Evolutionary conservation across 257 asterid species (phyloP), one percentile per base, ranked within the genome.

Genomic region (Solanum acaule): DNA sequence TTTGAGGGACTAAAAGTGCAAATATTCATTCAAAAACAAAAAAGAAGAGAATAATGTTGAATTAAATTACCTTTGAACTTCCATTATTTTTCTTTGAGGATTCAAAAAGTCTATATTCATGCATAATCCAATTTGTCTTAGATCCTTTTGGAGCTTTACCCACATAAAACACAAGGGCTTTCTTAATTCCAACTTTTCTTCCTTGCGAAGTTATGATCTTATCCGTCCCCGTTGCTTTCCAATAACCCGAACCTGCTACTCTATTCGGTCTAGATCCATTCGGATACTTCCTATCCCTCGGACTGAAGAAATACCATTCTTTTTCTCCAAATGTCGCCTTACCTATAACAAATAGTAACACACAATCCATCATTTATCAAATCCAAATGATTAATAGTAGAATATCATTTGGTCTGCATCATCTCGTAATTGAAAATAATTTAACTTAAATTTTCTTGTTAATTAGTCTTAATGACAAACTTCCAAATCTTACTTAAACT

Each of bases 201-300:
- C 99, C 99, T 46, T 93, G 91, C 0, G 94, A 92, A 0, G 85
- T 92, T 72, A 95, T 95, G 0, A 94, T 63, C 88, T 95, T 95
- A 49, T 95, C 98, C 0, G 98, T 95, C 5, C 98, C 99, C 3
- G 99, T 96, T 29, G 99, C 99, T 91, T 96, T 96, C 99, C 99
- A 96, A 81, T 96, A 96, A 1, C 99, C 99, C 1, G 98, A 92
- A 1, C 97, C 98, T 8, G 99, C 98, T 0, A 96, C 98, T 71
- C 99, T 87, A 76, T 96, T 96, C 2, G 99, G 98, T 77, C 99
- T 88, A 33, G 98, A 95, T 22, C 99, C 99, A 35, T 96, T 96
- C 11, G 99, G 99, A 86, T 96, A 96, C 42, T 96, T 96, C 31
- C 98, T 89, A 72, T 96, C 99, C 34, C 98, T 87, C 1, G 99